Evolutionary conservation across 208 protist species (phyloP), one percentile per base, ranked within the genome.

Genomic region (Strigomonas culicis): DNA sequence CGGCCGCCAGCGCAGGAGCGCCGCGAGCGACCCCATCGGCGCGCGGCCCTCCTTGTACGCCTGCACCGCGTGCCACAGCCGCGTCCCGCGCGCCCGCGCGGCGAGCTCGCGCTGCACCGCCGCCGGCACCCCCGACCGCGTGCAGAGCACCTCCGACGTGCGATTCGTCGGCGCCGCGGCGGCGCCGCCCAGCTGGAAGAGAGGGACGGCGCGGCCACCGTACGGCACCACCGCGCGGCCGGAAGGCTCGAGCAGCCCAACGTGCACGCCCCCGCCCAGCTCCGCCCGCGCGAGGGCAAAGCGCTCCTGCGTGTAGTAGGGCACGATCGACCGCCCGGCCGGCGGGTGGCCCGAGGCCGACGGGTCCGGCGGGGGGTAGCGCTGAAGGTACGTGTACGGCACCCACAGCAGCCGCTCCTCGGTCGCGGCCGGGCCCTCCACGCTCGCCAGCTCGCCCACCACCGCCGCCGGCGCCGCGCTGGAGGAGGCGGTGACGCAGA

Each of bases 141-240:
- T 58, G 57, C 82, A 88, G 22, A 88, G 75, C 41, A 88, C 78
- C 60, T 85, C 69, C 11, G 75, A 78, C 24, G n/a, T n/a, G n/a
- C n/a, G n/a, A n/a, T n/a, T n/a, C n/a, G n/a, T n/a, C n/a, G n/a
- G n/a, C n/a, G n/a, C n/a, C n/a, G n/a, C n/a, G n/a, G n/a, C n/a
- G n/a, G n/a, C n/a, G n/a, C n/a, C n/a, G n/a, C n/a, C n/a, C n/a
- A n/a, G n/a, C n/a, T n/a, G n/a, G n/a, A n/a, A n/a, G n/a, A n/a
- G n/a, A n/a, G n/a, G n/a, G n/a, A n/a, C n/a, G n/a, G n/a, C n/a
- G n/a, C n/a, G n/a, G n/a, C n/a, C n/a, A n/a, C n/a, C n/a, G n/a
- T n/a, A n/a, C n/a, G n/a, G n/a, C n/a, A n/a, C n/a, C n/a, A n/a
- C n/a, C n/a, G n/a, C n/a, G n/a, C n/a, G 75, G 6, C 77, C 77